Conservation (phyloP, 306 rosid species). For the Bauhinia variegata region DNA sequence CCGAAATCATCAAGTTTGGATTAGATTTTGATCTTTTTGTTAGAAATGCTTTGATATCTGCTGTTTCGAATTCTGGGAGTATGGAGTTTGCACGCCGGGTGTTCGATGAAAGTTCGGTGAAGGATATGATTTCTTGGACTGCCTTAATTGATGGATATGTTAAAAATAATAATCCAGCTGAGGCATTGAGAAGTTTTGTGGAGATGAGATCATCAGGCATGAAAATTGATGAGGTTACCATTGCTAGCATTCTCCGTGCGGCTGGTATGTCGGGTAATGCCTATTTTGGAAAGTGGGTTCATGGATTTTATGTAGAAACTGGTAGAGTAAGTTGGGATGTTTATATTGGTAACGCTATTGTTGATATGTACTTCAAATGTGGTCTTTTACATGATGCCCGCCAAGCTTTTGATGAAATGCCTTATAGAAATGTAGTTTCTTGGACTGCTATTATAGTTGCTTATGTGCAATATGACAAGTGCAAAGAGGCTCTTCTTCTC, state of each 20-base stretch:
- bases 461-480: slow-evolving; percentile 42
- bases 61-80: slow-evolving; percentile 43
- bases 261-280: slow-evolving; percentile 40
- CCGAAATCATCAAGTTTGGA: slow-evolving; percentile 45
- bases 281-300: slow-evolving; percentile 49
- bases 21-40: slow-evolving; percentile 43
- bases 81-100: slow-evolving; percentile 39
- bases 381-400: slow-evolving; percentile 38
- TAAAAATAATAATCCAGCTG: slow-evolving; percentile 36
- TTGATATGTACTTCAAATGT: slow-evolving; percentile 49
- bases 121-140: slow-evolving; percentile 48
- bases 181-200: slow-evolving; percentile 41
- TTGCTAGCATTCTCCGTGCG: slow-evolving; percentile 42
- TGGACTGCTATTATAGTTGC: slow-evolving; percentile 47
- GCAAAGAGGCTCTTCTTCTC: slow-evolving; percentile 36
- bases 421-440: slow-evolving; percentile 39
- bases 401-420: slow-evolving; percentile 41
- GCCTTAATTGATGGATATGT: slow-evolving; percentile 48
- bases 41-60: slow-evolving; percentile 34
- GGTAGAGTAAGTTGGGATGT: slow-evolving; percentile 45
- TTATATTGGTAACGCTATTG: slow-evolving; percentile 42
- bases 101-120: slow-evolving; percentile 39
- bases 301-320: slow-evolving; percentile 44
- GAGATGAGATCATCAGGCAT: slow-evolving; percentile 36
- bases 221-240: slow-evolving; percentile 35